Base-by-base conservation (phyloP, 208 protist species). In the Trypanosoma cruzi region DNA sequence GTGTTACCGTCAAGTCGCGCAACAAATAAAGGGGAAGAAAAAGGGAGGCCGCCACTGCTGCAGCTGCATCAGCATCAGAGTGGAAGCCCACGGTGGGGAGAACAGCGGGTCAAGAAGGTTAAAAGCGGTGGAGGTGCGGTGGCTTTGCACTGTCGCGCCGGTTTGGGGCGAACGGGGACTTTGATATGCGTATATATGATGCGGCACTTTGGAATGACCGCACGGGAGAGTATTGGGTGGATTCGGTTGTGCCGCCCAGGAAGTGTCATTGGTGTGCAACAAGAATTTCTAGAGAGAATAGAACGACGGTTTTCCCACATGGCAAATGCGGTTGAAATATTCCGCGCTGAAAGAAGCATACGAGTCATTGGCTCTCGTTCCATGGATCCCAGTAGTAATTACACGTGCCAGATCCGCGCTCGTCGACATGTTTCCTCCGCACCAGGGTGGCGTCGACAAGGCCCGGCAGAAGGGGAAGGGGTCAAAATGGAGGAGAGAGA, bases 61-160 rank as follows among this genome's bases (percentile, higher is more conserved):
- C 32, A 29, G 32, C 16, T 29, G 24, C 10, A 44, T 24, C n/a
- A 28, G 16, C 8, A 55, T n/a, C n/a, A n/a, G n/a, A n/a, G n/a
- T n/a, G n/a, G n/a, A 55, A 16, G 50, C 5, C 2, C 40, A 26
- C 11, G 54, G 40, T 18, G 13, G 42, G 0, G 42, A 4, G 5
- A 48, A 31, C 53, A 28, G 37, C 10, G 18, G 11, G 11, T 32
- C 14, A 24, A 40, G 42, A 40, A 52, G 40, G 3, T 6, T n/a
- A 14, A 49, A 32, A 20, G 18, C 37, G 8, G 60, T 37, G 34
- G 50, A 20, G 84, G 88, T 26, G 81, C 77, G 0, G 81, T 98
- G 5, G 96, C 97, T 20, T 86, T 99, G 31, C 98, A 99, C 80
- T 99, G 98, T 71, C 96, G 96, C 52, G 96, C 98, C 0, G 98